A percentile compares a stretch with the other conserved stretches of the same genome.
Evolutionary conservation across 208 protist species (phyloP).

Genomic region (Leishmania tropica): DNA sequence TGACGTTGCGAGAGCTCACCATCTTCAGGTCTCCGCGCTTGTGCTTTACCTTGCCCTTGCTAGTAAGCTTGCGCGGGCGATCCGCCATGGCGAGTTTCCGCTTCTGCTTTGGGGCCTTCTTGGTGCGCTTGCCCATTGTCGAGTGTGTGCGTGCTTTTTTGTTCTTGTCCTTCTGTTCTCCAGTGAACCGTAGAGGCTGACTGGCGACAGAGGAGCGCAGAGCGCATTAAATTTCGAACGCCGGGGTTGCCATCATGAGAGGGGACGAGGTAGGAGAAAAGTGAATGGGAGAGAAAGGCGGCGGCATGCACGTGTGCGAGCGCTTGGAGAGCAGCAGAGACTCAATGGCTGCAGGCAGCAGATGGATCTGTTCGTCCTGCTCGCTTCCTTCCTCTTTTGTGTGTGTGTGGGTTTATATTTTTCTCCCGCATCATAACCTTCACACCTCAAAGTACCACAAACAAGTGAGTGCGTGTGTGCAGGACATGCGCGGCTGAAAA

Average conservation of each 20-base stretch:
- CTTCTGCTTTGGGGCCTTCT: constrained; percentile 87
- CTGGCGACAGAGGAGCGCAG: not conserved
- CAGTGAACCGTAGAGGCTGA: not conserved
- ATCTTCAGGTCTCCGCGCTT: constrained; percentile 85
- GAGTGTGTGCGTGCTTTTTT: not conserved
- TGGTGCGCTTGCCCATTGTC: constrained; percentile 82
- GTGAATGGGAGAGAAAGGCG: constrained; percentile 1
- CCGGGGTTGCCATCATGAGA: not conserved
- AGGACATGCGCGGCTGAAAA: not conserved
- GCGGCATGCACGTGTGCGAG: not conserved
- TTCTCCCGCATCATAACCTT: not conserved
- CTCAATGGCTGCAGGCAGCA: not conserved
- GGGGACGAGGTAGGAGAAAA: not conserved
- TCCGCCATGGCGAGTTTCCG: constrained; percentile 79
- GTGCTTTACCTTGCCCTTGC: constrained; percentile 84
- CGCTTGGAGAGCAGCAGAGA: not conserved
- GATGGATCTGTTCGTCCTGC: not conserved
- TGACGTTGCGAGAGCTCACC: constrained; percentile 76
- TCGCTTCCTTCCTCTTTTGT: not conserved
- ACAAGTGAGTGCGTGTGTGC: not conserved
- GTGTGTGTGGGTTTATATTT: not conserved
- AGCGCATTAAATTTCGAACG: not conserved
- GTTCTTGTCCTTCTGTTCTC: not conserved
- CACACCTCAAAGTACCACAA: not conserved
- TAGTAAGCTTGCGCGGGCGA: constrained; percentile 76